Conservation (phyloP, 805 yeast genomes). For the Metschnikowia picachoensis region DNA sequence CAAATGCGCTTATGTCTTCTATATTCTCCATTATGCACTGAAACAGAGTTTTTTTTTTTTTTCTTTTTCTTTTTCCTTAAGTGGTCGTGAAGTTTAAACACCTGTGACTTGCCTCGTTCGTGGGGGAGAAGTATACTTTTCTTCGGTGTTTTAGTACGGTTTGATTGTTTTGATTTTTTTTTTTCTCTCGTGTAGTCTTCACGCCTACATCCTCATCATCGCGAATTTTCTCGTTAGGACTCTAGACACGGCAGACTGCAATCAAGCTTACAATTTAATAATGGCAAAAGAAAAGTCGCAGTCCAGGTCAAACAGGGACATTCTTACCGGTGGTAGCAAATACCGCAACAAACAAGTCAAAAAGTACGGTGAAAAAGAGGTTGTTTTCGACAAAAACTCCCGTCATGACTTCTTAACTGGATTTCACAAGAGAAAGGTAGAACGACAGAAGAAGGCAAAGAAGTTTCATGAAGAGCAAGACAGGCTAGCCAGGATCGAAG, state of each 20-base stretch:
- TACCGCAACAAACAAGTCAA: constrained; percentile 60
- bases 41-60: too few species aligned
- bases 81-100: too few species aligned
- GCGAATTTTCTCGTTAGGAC: constrained; percentile 11
- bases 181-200: constrained; percentile 5
- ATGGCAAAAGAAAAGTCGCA: constrained; percentile 15
- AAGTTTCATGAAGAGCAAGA: constrained; percentile 75
- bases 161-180: not conserved
- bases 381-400: constrained; percentile 75
- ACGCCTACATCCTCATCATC: constrained; percentile 17
- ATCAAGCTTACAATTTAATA: not conserved
- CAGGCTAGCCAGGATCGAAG: constrained; percentile 66
- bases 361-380: constrained; percentile 63
- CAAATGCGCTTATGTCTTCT: constrained; percentile 38
- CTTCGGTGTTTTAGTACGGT: too few species aligned
- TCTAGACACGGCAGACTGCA: not conserved
- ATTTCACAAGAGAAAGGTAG: constrained; percentile 88
- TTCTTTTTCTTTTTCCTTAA: not conserved
- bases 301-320: constrained; percentile 65
- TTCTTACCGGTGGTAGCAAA: constrained; percentile 81
- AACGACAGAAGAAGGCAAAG: constrained; percentile 82
- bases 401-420: constrained; percentile 87
- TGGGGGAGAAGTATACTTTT: too few species aligned
- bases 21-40: constrained; percentile 41
- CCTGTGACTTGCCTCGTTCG: too few species aligned